A percentile compares a stretch with the other conserved stretches of the same genome.
These are phyloP conservation scores for Cyberlindnera maritima DNA, from an alignment of 805 yeast genomes.

Conservation along the genomic window DNA sequence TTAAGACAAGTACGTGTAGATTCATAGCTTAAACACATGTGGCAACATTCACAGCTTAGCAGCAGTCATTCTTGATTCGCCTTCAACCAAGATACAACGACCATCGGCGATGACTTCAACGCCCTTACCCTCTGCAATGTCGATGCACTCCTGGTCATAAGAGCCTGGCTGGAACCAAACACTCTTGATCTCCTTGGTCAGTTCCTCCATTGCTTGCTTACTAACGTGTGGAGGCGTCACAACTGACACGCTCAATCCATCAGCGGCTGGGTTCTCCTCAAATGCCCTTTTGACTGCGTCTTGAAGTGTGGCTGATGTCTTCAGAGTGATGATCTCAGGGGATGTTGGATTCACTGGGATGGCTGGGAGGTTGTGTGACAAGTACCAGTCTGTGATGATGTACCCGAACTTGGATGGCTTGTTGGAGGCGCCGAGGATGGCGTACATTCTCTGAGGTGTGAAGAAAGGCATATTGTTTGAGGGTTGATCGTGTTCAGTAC, in stretches of 20 bases:
- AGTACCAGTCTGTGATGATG: slow-evolving; percentile 69
- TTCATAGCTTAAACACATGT: too few species aligned
- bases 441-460: slow-evolving; percentile 49
- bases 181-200: slow-evolving; percentile 43
- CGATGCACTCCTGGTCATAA: slow-evolving; percentile 50
- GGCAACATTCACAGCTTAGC: background rate
- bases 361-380: slow-evolving; percentile 51
- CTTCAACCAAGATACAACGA: slow-evolving; percentile 70
- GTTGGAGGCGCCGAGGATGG: slow-evolving; percentile 71
- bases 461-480: slow-evolving; percentile 40
- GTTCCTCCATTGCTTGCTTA: slow-evolving; percentile 39
- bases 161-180: slow-evolving; percentile 89
- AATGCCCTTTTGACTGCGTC: slow-evolving; percentile 31
- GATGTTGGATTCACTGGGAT: slow-evolving; percentile 64
- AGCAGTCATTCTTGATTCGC: slow-evolving; percentile 44
- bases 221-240: slow-evolving; percentile 74
- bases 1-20: too few species aligned
- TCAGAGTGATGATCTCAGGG: slow-evolving; percentile 42
- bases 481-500: too few species aligned
- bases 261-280: slow-evolving; percentile 28
- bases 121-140: slow-evolving; percentile 34
- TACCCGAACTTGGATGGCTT: slow-evolving; percentile 65
- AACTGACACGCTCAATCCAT: slow-evolving; percentile 59
- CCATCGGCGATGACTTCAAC: slow-evolving; percentile 46
- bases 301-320: slow-evolving; percentile 29